Conservation (phyloP, 768 basidiomycete species). For the Lactarius akahatsu region DNA sequence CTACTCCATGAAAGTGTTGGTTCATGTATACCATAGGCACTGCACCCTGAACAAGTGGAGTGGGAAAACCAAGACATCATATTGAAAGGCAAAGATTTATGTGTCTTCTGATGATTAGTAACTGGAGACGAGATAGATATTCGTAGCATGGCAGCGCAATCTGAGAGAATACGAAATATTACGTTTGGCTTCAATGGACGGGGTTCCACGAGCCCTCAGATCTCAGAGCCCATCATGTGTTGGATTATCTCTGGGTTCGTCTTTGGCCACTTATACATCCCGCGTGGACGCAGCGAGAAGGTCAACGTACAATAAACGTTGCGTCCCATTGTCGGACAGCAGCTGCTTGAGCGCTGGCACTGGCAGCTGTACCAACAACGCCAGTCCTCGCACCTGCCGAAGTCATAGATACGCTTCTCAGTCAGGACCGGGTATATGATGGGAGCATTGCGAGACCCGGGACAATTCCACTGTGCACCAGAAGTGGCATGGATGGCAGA, state of each 20-base stretch:
- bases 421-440: constrained; percentile 18
- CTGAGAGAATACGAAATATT: neutral
- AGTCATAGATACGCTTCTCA: constrained; percentile 27
- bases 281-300: neutral
- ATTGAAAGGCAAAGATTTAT: neutral
- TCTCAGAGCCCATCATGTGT: constrained; percentile 7
- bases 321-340: constrained; percentile 9
- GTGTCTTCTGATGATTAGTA: neutral
- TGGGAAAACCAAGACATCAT: neutral
- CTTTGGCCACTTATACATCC: constrained; percentile 26
- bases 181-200: neutral
- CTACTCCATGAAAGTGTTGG: neutral
- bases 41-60: constrained; percentile 10
- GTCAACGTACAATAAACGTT: too few relatives aligned
- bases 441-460: neutral
- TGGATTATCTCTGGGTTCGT: constrained; percentile 25
- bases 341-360: constrained; percentile 1
- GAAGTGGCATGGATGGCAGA: constrained; percentile 8
- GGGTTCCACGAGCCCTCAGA: neutral
- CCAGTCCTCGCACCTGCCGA: constrained; percentile 30
- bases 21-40: constrained; percentile 8
- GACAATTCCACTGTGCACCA: neutral
- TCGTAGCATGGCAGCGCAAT: neutral
- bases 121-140: neutral
- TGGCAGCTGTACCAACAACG: constrained; percentile 3